Evolutionary conservation across 176 grass and related monocot genomes (phyloP), one percentile per base, ranked within the genome.

Genomic region (Carex pumila): DNA sequence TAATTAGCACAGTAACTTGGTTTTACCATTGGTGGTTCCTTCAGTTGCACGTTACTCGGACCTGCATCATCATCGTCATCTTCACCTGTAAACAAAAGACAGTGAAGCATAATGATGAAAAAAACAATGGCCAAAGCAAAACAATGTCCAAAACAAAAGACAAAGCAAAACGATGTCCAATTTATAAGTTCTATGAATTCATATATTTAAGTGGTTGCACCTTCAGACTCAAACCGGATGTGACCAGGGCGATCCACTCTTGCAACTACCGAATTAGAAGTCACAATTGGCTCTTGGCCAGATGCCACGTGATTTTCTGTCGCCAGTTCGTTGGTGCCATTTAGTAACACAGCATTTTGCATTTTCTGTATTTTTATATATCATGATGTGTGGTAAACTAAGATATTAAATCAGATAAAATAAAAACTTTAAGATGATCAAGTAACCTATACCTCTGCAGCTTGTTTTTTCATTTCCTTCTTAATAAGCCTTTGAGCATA

Each of bases 221-320:
- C 95, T 87, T 85, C 81, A 77, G 86, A 74, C 36, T 92, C 95
- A 86, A 98, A 98, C n/a, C 92, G 92, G 86, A 98, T 98, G 71
- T 98, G 88, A 86, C 95, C 95, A 79, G 95, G 95, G 30, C 89
- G 79, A 91, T 95, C 89, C 36, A 90, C 80, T 69, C 92, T 71
- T 71, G 92, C 84, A 90, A 98, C 86, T 84, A 90, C 81, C 54
- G 90, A 91, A n/a, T 94, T 88, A 49, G 85, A 85, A 22, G 55
- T 83, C 73, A 91, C 91, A 57, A 22, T 31, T 25, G 85, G 69
- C 84, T 90, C 85, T 79, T 90, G 67, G 14, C 81, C 70, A 8
- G 79, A 61, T 82, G 73, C 47, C 82, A 87, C 56, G 79, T 90
- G 69, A 7, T 86, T 79, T 89, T 69, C 71, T 65, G 65, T 58